These are phyloP conservation scores for Symbiotaphrina buchneri DNA, from an alignment of 495 filamentous ascomycete species.

Conservation along the genomic window DNA sequence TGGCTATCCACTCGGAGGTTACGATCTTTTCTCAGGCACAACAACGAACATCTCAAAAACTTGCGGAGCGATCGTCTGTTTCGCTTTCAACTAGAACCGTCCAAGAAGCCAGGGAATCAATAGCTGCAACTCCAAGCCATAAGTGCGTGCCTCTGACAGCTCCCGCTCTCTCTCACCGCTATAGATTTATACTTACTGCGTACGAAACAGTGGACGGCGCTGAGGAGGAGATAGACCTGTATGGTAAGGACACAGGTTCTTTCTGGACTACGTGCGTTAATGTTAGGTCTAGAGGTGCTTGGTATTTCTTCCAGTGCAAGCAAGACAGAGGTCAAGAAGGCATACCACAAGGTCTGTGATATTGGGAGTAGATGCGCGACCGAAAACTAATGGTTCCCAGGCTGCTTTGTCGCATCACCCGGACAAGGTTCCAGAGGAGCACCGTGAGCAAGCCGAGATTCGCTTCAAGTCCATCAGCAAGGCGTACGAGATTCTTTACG, in stretches of 20 bases:
- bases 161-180: background rate
- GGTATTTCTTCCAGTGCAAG: slow-evolving; percentile 43
- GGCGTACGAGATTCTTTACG: slow-evolving; percentile 92
- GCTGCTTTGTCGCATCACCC: slow-evolving; percentile 77
- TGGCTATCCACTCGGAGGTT: no score
- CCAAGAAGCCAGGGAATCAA: no score
- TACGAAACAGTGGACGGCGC: slow-evolving; percentile 13
- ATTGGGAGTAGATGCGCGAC: slow-evolving; percentile 1
- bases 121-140: no score
- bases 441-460: slow-evolving; percentile 62
- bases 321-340: slow-evolving; percentile 83
- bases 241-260: slow-evolving; percentile 24
- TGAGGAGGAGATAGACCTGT: slow-evolving; percentile 37
- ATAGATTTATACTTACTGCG: background rate
- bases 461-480: slow-evolving; percentile 80
- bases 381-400: slow-evolving; percentile 18
- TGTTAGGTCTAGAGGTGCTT: slow-evolving; percentile 38
- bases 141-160: no score
- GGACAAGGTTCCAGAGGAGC: slow-evolving; percentile 81
- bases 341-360: slow-evolving; percentile 68
- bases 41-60: no score
- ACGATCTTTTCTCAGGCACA: no score
- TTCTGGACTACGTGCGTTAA: slow-evolving; percentile 1
- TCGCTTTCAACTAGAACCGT: no score
- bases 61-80: no score